Evolutionary conservation across 2,329 filamentous ascomycete genomes (phyloP).

Genomic region (Diplodia sapinea): DNA sequence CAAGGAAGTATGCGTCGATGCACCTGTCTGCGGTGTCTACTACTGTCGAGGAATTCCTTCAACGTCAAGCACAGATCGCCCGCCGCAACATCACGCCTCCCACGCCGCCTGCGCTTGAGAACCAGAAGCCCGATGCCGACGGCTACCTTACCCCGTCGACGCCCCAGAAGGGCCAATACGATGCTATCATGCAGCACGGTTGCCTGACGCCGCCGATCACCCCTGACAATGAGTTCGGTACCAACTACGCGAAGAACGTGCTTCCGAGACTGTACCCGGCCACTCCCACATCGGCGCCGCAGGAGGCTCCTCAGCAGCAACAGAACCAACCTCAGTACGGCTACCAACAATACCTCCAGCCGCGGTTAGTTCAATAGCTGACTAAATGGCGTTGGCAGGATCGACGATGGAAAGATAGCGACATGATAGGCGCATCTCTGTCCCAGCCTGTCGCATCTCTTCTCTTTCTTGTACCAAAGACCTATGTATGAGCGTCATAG

Average conservation of each 20-base stretch:
- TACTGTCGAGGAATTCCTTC: slow-evolving; percentile 70
- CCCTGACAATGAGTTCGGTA: slow-evolving; percentile 63
- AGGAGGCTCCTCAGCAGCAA: slow-evolving; percentile 40
- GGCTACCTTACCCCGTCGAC: slow-evolving; percentile 72
- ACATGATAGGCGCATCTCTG: slow-evolving; percentile 23
- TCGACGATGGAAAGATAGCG: slow-evolving; percentile 16
- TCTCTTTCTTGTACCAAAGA: slow-evolving; percentile 46
- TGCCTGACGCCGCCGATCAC: slow-evolving; percentile 88
- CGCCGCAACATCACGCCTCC: slow-evolving; percentile 52
- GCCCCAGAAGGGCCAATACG: slow-evolving; percentile 75
- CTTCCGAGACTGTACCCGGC: slow-evolving; percentile 42
- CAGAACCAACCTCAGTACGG: slow-evolving; percentile 40
- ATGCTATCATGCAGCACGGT: slow-evolving; percentile 69
- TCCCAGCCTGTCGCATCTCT: slow-evolving; percentile 27
- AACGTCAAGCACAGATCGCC: slow-evolving; percentile 64
- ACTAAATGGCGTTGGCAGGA: slow-evolving; percentile 23
- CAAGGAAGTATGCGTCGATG: slow-evolving; percentile 70
- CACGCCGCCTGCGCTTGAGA: slow-evolving; percentile 65
- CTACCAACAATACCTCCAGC: slow-evolving; percentile 45
- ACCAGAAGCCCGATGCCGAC: slow-evolving; percentile 53
- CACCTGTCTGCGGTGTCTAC: slow-evolving; percentile 69
- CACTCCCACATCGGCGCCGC: slow-evolving; percentile 42
- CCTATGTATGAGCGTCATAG: slow-evolving; percentile 49
- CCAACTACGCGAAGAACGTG: slow-evolving; percentile 42
- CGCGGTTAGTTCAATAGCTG: slow-evolving; percentile 44